Conservation (phyloP, 805 yeast genomes). For the Monosporozyma siamensis region DNA sequence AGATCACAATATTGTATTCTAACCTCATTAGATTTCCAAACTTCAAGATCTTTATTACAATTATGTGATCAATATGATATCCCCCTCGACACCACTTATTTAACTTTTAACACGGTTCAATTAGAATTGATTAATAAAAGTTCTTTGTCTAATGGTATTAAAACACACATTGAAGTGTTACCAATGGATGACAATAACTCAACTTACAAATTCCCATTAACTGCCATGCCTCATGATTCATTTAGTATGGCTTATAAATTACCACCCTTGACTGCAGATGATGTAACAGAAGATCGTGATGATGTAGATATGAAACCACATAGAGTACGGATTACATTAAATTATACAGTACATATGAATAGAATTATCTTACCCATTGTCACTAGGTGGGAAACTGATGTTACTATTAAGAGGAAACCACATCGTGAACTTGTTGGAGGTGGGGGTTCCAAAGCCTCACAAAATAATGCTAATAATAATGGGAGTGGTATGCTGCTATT, state of each 20-base stretch:
- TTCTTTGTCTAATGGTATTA: not conserved
- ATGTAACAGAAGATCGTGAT: not conserved
- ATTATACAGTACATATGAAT: conserved; percentile 10
- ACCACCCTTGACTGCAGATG: conserved; percentile 12
- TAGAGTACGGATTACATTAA: conserved; percentile 19
- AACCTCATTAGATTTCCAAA: conserved; percentile 29
- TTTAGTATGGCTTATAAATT: conserved; percentile 21
- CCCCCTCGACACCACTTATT: not conserved
- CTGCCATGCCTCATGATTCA: conserved; percentile 15
- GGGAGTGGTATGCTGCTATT: not conserved
- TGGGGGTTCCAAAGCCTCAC: too few relatives aligned
- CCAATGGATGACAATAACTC: not conserved
- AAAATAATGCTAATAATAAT: too few relatives aligned
- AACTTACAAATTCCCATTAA: not conserved
- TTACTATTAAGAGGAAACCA: conserved; percentile 17
- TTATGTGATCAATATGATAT: conserved; percentile 6
- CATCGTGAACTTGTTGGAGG: not conserved
- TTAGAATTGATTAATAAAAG: conserved; percentile 17
- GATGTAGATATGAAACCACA: conserved; percentile 10
- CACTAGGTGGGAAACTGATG: conserved; percentile 29
- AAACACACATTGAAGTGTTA: conserved; percentile 14
- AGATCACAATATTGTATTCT: conserved; percentile 16
- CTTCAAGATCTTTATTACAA: conserved; percentile 20
- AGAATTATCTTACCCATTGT: conserved; percentile 10
- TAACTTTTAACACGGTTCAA: conserved; percentile 12